These are phyloP conservation scores for Aspergillus indologenus DNA, from an alignment of 495 filamentous ascomycete genomes.

Conservation along the genomic window DNA sequence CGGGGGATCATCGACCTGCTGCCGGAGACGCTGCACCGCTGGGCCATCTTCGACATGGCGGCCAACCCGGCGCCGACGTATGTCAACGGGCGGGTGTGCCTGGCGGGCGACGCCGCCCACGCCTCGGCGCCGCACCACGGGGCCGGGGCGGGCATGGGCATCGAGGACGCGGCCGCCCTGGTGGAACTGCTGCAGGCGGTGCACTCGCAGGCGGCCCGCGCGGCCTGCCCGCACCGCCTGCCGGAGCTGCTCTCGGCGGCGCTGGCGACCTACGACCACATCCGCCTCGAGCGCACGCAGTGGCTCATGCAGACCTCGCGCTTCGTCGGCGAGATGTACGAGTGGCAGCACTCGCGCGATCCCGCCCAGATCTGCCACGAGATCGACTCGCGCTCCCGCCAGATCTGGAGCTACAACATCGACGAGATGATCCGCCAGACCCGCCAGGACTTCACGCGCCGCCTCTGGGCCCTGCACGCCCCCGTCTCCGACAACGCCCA, in stretches of 20 bases:
- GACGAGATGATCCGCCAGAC: too few relatives aligned
- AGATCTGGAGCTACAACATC: too few relatives aligned
- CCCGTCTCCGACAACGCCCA: too few relatives aligned
- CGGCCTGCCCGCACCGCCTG: neutral
- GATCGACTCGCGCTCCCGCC: too few relatives aligned
- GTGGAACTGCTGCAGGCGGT: conserved; percentile 5
- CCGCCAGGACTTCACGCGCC: too few relatives aligned
- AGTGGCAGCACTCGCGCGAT: neutral
- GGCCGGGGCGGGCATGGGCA: conserved; percentile 37
- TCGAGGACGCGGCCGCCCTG: conserved; percentile 38
- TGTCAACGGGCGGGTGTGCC: conserved; percentile 22
- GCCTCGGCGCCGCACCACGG: conserved; percentile 39
- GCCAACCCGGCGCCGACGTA: conserved; percentile 35
- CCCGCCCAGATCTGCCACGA: too few relatives aligned
- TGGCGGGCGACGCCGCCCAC: conserved; percentile 45
- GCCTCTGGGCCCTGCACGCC: too few relatives aligned
- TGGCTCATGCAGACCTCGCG: neutral
- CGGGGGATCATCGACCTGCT: conserved; percentile 19
- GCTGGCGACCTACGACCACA: neutral
- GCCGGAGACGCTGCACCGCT: conserved; percentile 30
- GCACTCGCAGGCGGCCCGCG: neutral
- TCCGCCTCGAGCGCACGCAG: neutral
- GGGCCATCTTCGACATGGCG: conserved; percentile 39
- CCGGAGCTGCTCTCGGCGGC: neutral
- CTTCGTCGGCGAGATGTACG: neutral